Conservation (phyloP, 345 rosid genomes). For the Arabis hirsuta region DNA sequence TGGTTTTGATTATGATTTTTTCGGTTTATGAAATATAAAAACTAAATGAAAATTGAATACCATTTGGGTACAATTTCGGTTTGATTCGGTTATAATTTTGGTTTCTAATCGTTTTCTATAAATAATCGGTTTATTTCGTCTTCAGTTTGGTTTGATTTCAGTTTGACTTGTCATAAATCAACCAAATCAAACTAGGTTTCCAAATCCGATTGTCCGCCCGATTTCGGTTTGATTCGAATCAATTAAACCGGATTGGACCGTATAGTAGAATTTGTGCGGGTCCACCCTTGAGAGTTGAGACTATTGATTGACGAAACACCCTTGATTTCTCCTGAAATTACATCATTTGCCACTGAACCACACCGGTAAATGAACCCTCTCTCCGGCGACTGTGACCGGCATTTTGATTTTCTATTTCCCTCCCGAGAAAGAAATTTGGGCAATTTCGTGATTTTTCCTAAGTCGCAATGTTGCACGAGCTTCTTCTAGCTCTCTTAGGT, state of each 20-base stretch:
- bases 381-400: constrained; percentile 32
- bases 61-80: neutral
- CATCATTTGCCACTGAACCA: constrained; percentile 31
- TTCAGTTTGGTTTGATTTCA: neutral
- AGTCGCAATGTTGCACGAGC: constrained; percentile 79
- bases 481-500: constrained; percentile 80
- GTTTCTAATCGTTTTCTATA: neutral
- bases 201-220: too few species aligned
- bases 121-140: too few species aligned
- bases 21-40: neutral
- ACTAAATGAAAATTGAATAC: neutral
- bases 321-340: constrained; percentile 4
- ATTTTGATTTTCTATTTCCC: constrained; percentile 33
- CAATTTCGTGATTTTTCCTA: neutral
- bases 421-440: constrained; percentile 7
- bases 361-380: constrained; percentile 15
- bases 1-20: too few species aligned
- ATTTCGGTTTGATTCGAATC: neutral
- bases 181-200: too few species aligned
- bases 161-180: too few species aligned
- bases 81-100: neutral
- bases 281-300: too few species aligned
- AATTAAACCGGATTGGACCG: neutral
- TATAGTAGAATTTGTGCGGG: too few species aligned
- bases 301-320: constrained; percentile 2